Evolutionary conservation across 768 basidiomycete genomes (phyloP), one percentile per base, ranked within the genome.

Genomic region (Panellus pusillus): DNA sequence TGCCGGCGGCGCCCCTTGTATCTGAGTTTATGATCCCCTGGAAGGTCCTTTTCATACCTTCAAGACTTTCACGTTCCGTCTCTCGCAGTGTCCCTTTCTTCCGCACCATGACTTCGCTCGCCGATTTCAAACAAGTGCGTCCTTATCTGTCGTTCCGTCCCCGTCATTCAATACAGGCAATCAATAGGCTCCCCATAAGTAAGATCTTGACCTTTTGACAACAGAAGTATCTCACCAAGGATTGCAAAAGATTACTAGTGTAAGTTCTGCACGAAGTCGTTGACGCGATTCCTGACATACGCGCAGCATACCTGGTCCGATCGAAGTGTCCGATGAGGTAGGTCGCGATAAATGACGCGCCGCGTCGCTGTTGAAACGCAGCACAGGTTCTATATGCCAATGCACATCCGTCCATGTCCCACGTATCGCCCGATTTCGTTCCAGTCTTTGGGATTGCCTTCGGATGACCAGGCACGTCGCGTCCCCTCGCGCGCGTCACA

Each of bases 351-450:
- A 48, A 53, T 57, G 54, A 48, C 52, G 54, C 52, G 50, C 47
- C 52, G 54, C 52, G 50, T 49, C 48, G 40, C 38, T 36, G 28
- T 42, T 55, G 28, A 56, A 42, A 17, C 31, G 12, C 14, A 14
- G 18, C 13, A 5, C 61, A 89, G 80, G 94, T 98, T 54, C 86
- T 98, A 61, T 86, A 77, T 63, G 93, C 94, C 64, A 98, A 98
- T 77, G 96, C 97, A 0, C 91, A 91, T 63, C 93, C 93, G 0
- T 83, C 87, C 49, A 79, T 93, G 78, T 90, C 89, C 47, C 95
- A 98, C 69, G 84, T 93, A 63, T 89, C 91, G 24, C 81, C 86
- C 12, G 93, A 92, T 29, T 98, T 99, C 68, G 80, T 92, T 35
- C 81, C 87, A 17, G 82, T 91, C 50, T 92, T 98, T 59, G 91